Percentiles rank a stretch among this genome's conserved stretches.
phyloP scores from a whole-genome alignment of 345 rosid species.

The Durio zibethinus region DNA sequence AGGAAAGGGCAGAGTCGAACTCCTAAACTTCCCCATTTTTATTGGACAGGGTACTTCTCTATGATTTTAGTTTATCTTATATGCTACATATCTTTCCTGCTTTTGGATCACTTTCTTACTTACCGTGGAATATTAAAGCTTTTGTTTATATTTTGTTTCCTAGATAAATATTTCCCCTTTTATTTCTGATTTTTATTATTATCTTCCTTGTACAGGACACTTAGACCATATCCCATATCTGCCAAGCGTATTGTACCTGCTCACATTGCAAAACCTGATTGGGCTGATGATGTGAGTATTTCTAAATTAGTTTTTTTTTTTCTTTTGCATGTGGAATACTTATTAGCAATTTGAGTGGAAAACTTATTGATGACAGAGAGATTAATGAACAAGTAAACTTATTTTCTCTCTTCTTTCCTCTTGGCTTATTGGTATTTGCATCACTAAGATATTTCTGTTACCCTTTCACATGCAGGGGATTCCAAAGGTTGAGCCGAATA shows the following conservation, averaged over 20 bases:
- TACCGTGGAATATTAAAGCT: not conserved
- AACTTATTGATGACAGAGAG: not conserved
- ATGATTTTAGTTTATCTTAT: not conserved
- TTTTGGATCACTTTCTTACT: not conserved
- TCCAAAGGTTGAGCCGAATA: slow-evolving; percentile 81
- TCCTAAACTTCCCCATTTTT: slow-evolving; percentile 70
- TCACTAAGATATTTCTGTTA: not conserved
- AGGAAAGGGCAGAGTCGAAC: slow-evolving; percentile 65
- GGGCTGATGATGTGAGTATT: slow-evolving; percentile 86
- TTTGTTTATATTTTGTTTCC: not conserved
- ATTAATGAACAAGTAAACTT: not conserved
- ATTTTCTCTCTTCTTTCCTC: not conserved
- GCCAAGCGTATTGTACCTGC: slow-evolving; percentile 55
- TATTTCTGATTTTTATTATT: not conserved
- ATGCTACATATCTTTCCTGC: not conserved
- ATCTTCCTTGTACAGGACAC: slow-evolving; percentile 40
- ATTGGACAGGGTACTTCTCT: slow-evolving; percentile 84
- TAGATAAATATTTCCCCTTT: not conserved
- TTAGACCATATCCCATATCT: slow-evolving; percentile 84
- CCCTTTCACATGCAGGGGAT: slow-evolving; percentile 47
- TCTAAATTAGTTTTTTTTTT: not conserved
- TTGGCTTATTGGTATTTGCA: not conserved
- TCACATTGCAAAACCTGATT: slow-evolving; percentile 70
- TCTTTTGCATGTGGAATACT: not conserved
- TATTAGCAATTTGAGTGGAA: not conserved